These are phyloP conservation scores for Pyrrhoderma lamaoense DNA, from an alignment of 1,284 basidiomycete genomes.

Conservation along the genomic window DNA sequence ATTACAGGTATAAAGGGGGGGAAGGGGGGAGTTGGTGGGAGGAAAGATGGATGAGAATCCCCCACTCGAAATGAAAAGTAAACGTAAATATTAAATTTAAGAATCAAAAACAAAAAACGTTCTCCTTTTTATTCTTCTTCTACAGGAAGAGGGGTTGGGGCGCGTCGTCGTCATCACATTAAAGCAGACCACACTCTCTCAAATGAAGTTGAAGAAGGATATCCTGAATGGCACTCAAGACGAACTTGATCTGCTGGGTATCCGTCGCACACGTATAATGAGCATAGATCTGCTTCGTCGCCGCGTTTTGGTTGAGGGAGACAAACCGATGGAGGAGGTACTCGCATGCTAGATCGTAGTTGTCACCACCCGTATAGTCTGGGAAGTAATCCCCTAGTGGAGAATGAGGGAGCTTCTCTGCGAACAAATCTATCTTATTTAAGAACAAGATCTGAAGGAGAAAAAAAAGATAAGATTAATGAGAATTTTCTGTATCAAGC, in stretches of 20 bases:
- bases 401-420: constrained; percentile 84
- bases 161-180: too few species aligned
- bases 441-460: constrained; percentile 69
- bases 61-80: too few species aligned
- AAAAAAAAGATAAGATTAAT: too few species aligned
- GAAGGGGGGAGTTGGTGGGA: too few species aligned
- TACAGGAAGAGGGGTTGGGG: too few species aligned
- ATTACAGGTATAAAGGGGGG: background rate
- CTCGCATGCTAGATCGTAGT: constrained; percentile 82
- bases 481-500: background rate
- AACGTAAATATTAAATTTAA: too few species aligned
- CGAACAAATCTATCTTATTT: constrained; percentile 96
- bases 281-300: constrained; percentile 82
- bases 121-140: too few species aligned
- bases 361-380: constrained; percentile 71
- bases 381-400: constrained; percentile 89
- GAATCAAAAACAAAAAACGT: too few species aligned
- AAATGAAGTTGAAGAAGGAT: constrained; percentile 78
- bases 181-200: constrained; percentile 80
- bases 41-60: too few species aligned
- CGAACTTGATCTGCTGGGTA: constrained; percentile 85
- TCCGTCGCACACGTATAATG: constrained; percentile 89
- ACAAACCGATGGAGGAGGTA: constrained; percentile 86
- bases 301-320: constrained; percentile 78
- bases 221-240: constrained; percentile 75